phyloP scores from a whole-genome alignment of 2,329 filamentous ascomycete genomes.

The Beauveria rudraprayagi region DNA sequence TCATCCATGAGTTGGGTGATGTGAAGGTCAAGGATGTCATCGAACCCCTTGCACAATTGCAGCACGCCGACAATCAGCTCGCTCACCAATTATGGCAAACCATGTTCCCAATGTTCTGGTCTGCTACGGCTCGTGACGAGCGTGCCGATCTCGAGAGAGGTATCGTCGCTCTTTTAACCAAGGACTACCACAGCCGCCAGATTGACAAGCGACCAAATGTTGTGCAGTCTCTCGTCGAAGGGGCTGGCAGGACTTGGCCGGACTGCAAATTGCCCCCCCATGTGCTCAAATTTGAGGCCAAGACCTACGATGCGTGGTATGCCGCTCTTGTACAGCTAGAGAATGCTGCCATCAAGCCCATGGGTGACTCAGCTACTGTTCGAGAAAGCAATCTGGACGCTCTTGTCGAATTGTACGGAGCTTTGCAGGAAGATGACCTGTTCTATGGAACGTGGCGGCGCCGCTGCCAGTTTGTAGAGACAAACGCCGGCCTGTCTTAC shows the following conservation, averaged over 20 bases:
- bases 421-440: slow-evolving; percentile 87
- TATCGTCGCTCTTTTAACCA: slow-evolving; percentile 81
- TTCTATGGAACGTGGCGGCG: slow-evolving; percentile 97
- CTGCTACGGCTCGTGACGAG: slow-evolving; percentile 78
- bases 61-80: slow-evolving; percentile 76
- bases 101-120: slow-evolving; percentile 91
- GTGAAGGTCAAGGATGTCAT: slow-evolving; percentile 83
- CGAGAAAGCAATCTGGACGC: slow-evolving; percentile 94
- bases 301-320: slow-evolving; percentile 96
- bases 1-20: slow-evolving; percentile 74
- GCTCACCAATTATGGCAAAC: slow-evolving; percentile 86
- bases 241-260: slow-evolving; percentile 74
- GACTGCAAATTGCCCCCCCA: slow-evolving; percentile 91
- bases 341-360: slow-evolving; percentile 74
- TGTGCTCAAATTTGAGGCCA: slow-evolving; percentile 89
- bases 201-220: slow-evolving; percentile 94
- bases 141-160: slow-evolving; percentile 84
- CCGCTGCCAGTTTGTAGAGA: slow-evolving; percentile 93
- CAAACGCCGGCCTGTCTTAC: slow-evolving; percentile 92
- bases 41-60: slow-evolving; percentile 83
- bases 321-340: slow-evolving; percentile 87
- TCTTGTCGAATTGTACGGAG: slow-evolving; percentile 84
- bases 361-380: slow-evolving; percentile 74
- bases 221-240: slow-evolving; percentile 83
- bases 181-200: slow-evolving; percentile 91